A percentile compares a stretch with the other conserved stretches of the same genome.
phyloP scores from a whole-genome alignment of 2,329 filamentous ascomycete genomes.

The Alternaria hordeiaustralica region DNA sequence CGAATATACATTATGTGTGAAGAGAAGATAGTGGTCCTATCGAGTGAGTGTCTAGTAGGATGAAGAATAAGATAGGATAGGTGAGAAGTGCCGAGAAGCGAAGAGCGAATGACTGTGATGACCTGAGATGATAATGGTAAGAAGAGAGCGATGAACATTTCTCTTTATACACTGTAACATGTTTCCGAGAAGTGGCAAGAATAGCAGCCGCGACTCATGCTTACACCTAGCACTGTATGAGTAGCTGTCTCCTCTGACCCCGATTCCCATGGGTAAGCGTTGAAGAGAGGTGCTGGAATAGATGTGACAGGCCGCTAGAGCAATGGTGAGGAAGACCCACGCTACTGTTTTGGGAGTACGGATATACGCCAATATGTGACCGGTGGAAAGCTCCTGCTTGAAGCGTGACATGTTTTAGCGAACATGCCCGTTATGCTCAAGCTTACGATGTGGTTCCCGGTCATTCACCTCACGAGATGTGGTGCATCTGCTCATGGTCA shows the following conservation, averaged over 20 bases:
- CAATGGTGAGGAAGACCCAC: slow-evolving; percentile 24
- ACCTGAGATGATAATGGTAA: slow-evolving; percentile 11
- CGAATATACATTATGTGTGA: slow-evolving; percentile 45
- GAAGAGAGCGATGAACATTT: background rate
- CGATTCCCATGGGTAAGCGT: slow-evolving; percentile 14
- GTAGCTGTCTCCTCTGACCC: slow-evolving; percentile 14
- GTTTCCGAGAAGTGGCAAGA: slow-evolving; percentile 12
- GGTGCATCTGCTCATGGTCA: background rate
- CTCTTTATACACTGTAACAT: slow-evolving; percentile 30
- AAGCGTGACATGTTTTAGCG: slow-evolving; percentile 20
- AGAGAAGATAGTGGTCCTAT: background rate
- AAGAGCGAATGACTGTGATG: slow-evolving; percentile 19
- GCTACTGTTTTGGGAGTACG: slow-evolving; percentile 20
- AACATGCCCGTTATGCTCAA: slow-evolving; percentile 15
- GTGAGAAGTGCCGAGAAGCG: slow-evolving; percentile 1
- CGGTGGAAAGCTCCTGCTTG: slow-evolving; percentile 18
- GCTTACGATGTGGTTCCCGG: background rate
- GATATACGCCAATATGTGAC: slow-evolving; percentile 16
- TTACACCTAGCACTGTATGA: slow-evolving; percentile 2
- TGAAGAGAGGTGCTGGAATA: slow-evolving; percentile 13
- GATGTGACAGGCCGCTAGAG: slow-evolving; percentile 20
- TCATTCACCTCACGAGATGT: background rate
- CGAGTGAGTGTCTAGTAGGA: slow-evolving; percentile 12
- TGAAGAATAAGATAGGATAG: slow-evolving; percentile 1
- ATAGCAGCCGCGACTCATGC: slow-evolving; percentile 21